phyloP scores from a whole-genome alignment of 345 rosid genomes.

The Erucastrum elatum region DNA sequence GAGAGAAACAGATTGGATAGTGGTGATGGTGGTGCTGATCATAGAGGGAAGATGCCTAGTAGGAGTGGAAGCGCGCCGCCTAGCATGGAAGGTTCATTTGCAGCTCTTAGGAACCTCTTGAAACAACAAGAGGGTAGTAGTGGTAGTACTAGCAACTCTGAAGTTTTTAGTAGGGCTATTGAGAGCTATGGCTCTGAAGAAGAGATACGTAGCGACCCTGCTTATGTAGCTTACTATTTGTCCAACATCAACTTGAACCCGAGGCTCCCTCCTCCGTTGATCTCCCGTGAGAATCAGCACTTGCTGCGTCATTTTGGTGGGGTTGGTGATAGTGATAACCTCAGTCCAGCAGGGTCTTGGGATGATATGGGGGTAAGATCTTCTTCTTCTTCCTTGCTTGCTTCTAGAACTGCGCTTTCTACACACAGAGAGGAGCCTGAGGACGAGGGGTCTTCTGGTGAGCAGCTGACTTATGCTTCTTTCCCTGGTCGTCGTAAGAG shows the following conservation, averaged over 20 bases:
- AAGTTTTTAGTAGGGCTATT: conserved; percentile 55
- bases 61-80: conserved; percentile 98
- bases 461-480: conserved; percentile 43
- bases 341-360: conserved; percentile 47
- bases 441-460: conserved; percentile 58
- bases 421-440: conserved; percentile 85
- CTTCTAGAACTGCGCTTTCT: conserved; percentile 55
- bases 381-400: conserved; percentile 39
- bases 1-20: conserved; percentile 60
- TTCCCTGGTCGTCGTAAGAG: conserved; percentile 70
- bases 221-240: conserved; percentile 72
- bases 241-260: conserved; percentile 88
- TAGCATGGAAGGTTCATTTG: conserved; percentile 93
- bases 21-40: conserved; percentile 45
- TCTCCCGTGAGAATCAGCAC: conserved; percentile 70
- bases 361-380: conserved; percentile 53
- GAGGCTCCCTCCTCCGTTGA: conserved; percentile 89
- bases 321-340: conserved; percentile 48
- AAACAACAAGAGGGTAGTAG: conserved; percentile 54
- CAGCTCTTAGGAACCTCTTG: conserved; percentile 72
- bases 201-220: conserved; percentile 78
- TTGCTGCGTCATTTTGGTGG: conserved; percentile 71
- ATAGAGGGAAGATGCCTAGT: conserved; percentile 53
- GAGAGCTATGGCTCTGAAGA: conserved; percentile 69
- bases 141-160: conserved; percentile 37